Conservation (phyloP, 23 red algal genomes). For the Cyanidiococcus yangmingshanensis region DNA sequence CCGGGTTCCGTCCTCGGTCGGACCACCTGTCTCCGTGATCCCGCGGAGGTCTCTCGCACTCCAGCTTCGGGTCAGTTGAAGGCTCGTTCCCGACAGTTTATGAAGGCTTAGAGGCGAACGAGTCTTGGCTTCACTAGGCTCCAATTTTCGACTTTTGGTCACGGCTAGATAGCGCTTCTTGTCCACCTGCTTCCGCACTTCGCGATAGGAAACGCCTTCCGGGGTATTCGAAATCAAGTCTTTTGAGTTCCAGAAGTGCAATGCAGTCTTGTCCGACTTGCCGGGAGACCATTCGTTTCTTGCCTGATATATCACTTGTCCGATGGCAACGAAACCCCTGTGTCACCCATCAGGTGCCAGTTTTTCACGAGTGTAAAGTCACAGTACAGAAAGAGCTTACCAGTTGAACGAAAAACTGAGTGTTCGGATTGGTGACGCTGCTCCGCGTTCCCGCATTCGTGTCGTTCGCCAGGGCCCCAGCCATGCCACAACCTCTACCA, state of each 20-base stretch:
- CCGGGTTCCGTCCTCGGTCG: neutral
- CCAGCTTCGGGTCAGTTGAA: constrained; percentile 10
- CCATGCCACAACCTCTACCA: too few relatives aligned
- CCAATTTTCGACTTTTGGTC: neutral
- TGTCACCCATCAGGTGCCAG: too few relatives aligned
- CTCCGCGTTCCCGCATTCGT: too few relatives aligned
- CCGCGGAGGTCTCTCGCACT: neutral
- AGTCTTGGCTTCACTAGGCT: neutral
- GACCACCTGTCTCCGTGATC: neutral
- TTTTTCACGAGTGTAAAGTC: too few relatives aligned
- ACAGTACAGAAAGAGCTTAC: too few relatives aligned
- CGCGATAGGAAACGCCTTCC: neutral
- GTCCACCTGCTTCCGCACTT: neutral
- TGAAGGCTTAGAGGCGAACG: neutral
- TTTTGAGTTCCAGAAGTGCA: neutral
- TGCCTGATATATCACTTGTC: too few relatives aligned
- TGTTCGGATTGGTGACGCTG: too few relatives aligned
- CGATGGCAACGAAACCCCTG: too few relatives aligned
- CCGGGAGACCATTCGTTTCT: neutral
- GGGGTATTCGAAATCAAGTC: neutral
- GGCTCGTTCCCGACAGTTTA: neutral
- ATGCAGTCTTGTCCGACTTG: neutral
- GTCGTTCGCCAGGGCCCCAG: too few relatives aligned
- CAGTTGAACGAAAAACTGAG: too few relatives aligned
- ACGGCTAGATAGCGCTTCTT: constrained; percentile 4